Percentiles rank a stretch among this genome's conserved stretches.
Conservation (phyloP, 495 filamentous ascomycete genomes). For the Cercophora newfieldiana region DNA sequence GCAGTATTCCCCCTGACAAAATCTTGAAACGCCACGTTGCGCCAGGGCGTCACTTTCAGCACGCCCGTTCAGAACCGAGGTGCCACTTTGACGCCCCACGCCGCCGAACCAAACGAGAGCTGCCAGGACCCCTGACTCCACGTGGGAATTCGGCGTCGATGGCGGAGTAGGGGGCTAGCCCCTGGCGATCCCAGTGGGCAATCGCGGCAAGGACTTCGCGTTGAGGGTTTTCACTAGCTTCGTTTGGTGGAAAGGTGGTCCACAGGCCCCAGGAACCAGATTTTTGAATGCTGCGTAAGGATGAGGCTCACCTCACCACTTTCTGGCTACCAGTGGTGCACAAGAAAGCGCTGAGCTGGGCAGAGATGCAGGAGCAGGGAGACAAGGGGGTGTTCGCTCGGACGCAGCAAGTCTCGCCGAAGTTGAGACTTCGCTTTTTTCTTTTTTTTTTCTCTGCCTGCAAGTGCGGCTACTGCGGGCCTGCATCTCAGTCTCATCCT, state of each 20-base stretch:
- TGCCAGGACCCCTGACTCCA: background rate
- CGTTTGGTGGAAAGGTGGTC: no score
- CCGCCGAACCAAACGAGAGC: background rate
- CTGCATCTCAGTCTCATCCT: background rate
- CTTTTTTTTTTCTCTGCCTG: background rate
- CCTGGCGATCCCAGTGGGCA: background rate
- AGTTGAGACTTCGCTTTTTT: background rate
- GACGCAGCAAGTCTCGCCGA: background rate
- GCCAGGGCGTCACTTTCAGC: background rate
- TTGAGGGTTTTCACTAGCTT: background rate
- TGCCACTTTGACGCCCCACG: conserved; percentile 3
- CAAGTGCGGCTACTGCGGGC: background rate
- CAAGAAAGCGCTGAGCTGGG: background rate
- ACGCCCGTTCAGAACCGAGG: conserved; percentile 5
- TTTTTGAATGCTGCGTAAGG: background rate
- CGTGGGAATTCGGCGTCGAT: background rate
- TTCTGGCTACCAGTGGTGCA: background rate
- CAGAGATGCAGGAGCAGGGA: conserved; percentile 14
- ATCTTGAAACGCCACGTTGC: conserved; percentile 4
- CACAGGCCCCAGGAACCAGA: no score
- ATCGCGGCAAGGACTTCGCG: background rate
- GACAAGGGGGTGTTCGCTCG: background rate
- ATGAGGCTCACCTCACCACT: conserved; percentile 1
- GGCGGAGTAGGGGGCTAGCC: background rate
- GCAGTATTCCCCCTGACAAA: background rate